These are phyloP conservation scores for Monosporascus sp. DNA, from an alignment of 2,329 filamentous ascomycete genomes.

Conservation along the genomic window DNA sequence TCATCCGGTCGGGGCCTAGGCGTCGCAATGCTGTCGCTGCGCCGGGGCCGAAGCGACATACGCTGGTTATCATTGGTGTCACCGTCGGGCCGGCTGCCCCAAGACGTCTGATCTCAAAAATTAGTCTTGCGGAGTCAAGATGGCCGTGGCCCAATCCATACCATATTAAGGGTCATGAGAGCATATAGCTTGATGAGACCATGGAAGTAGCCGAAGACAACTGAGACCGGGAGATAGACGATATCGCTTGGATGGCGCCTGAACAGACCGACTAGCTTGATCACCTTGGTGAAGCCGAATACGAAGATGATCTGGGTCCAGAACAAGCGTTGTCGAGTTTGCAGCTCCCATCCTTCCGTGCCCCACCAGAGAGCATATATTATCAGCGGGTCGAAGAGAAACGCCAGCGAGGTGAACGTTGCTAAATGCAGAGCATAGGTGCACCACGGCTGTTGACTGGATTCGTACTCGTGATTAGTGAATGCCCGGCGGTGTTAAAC, in stretches of 20 bases:
- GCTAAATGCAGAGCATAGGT: constrained; percentile 90
- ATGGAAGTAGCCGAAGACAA: constrained; percentile 89
- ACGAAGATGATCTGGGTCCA: constrained; percentile 66
- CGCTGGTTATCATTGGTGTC: constrained; percentile 75
- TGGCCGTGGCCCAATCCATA: constrained; percentile 35
- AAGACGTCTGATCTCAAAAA: constrained; percentile 68
- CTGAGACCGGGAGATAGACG: constrained; percentile 74
- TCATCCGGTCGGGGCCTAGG: constrained; percentile 27
- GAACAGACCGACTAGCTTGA: constrained; percentile 87
- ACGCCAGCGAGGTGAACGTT: constrained; percentile 83
- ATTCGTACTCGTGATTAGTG: constrained; percentile 12
- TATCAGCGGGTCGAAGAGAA: constrained; percentile 70
- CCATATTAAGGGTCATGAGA: constrained; percentile 74
- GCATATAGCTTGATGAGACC: constrained; percentile 90
- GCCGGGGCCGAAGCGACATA: constrained; percentile 46
- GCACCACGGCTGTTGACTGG: constrained; percentile 85
- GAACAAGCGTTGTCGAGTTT: constrained; percentile 50
- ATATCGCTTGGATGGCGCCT: constrained; percentile 78
- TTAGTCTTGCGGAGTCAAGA: background rate
- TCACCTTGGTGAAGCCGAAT: constrained; percentile 77
- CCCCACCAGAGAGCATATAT: constrained; percentile 65
- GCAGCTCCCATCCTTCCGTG: constrained; percentile 54
- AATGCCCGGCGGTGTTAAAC: no score
- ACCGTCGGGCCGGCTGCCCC: constrained; percentile 89
- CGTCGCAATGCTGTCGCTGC: constrained; percentile 30